A percentile compares a stretch with the other conserved stretches of the same genome.
Evolutionary conservation across 2,329 filamentous ascomycete species (phyloP).

Genomic region (Juglanconis oblonga): DNA sequence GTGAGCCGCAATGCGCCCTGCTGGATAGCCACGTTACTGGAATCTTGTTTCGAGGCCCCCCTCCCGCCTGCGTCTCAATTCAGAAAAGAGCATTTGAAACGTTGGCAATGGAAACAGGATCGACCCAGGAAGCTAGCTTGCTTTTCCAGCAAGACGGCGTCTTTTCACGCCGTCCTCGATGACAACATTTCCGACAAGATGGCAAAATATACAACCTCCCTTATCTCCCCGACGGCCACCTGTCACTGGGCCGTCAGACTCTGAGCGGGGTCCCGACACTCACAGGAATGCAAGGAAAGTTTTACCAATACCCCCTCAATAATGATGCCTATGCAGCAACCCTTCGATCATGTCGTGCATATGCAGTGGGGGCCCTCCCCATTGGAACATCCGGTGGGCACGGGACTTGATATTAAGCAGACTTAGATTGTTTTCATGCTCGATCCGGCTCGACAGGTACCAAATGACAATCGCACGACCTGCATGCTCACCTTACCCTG

Average conservation of each 20-base stretch:
- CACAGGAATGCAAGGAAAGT: background rate
- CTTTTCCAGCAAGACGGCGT: background rate
- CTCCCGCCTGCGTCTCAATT: background rate
- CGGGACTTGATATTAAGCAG: background rate
- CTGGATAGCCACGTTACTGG: background rate
- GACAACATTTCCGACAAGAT: background rate
- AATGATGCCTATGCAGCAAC: background rate
- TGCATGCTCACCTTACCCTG: background rate
- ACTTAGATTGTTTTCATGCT: background rate
- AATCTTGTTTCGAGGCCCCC: background rate
- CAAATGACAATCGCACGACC: background rate
- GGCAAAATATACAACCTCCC: background rate
- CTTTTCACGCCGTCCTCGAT: constrained; percentile 1
- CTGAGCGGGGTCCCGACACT: background rate
- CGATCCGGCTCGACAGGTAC: too few species aligned
- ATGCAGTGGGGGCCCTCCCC: constrained; percentile 1
- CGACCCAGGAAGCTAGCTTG: background rate
- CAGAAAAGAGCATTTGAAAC: background rate
- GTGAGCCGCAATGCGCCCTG: constrained; percentile 6
- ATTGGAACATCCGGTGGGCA: background rate
- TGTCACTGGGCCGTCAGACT: background rate
- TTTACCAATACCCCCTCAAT: background rate
- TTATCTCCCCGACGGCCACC: constrained; percentile 2
- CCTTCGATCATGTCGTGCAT: constrained; percentile 2
- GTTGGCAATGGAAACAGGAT: background rate